Evolutionary conservation across 805 yeast species (phyloP), one percentile per base, ranked within the genome.

Genomic region (Vanderwaltozyma tropicalis): DNA sequence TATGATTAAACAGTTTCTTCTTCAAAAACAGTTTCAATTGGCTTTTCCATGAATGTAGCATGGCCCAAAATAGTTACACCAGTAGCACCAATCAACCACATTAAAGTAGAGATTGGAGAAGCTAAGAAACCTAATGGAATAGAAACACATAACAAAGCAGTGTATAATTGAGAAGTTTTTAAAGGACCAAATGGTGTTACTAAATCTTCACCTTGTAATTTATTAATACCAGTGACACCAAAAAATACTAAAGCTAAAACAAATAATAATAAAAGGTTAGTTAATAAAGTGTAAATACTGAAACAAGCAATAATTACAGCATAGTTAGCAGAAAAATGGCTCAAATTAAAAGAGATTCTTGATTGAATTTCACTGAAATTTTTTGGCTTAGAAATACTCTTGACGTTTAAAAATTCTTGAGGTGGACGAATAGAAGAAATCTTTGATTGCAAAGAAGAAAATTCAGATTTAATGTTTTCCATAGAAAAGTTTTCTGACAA

Each of bases 81-180:
- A 28, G 92, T 79, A 13, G 94, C 83, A 49, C 95, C 92, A 49
- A 82, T 72, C 49, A 89, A 73, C 97, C 97, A 92, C 68, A 92
- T 70, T 60, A 92, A 60, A 4, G 96, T 83, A 37, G 89, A 74
- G 45, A 92, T 68, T 20, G 97, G 96, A 47, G 89, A 79, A 17
- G 96, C 95, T 45, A 86, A 66, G 52, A 92, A 72, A 18, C 89
- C 89, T 48, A 85, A 69, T 8, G 95, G 95, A 33, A 85, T 67
- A 31, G 86, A 75, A 42, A 89, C 68, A 45, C 86, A 68, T 40
- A 85, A 63, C 49, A 92, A 69, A 10, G 78, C 86, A 19, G 95
- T 84, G 68, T 88, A 92, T 45, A 92, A 68, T 56, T 85, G 92
- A 26, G 83, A 75, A 38, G 85, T 75, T 45, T 83, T 76, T 48